Base-by-base conservation (phyloP, 1,284 basidiomycete species). In the Golubevia sp. region DNA sequence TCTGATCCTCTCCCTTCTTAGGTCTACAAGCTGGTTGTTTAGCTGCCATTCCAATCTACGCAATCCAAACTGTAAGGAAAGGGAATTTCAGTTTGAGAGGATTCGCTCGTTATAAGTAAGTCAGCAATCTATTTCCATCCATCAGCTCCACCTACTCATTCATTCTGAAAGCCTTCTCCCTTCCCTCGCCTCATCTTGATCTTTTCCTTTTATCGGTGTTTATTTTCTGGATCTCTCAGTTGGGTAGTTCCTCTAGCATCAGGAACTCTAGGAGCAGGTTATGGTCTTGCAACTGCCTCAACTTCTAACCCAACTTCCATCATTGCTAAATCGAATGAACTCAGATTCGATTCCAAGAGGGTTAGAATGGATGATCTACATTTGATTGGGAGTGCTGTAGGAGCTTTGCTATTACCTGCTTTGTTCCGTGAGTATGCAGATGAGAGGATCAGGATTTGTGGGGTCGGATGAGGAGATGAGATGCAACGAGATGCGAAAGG, bases 331-430 rank as follows among this genome's bases (percentile, higher is more conserved):
- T 63, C 68, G 1, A 24, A 25, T 8, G 49, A 56, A 18, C 34
- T 65, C 4, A 38, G 63, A 20, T 38, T 27, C 26, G 53, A 61
- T 44, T 49, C 51, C 25, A 49, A 58, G 15, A 48, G 51, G n/a
- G 58, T 71, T 2, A 59, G 74, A 48, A 69, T 69, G 27, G 79
- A 82, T 55, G 79, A 82, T 55, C 51, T 75, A 30, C 77, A 79
- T 49, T 62, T 82, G 3, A 79, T 82, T 27, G 79, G 79, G 2
- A 51, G 59, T 11, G 75, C 79, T 2, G 52, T 82, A 1, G 79
- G 79, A 20, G 67, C 76, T 0, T 61, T 82, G 15, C 49, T 76
- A 2, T 58, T 77, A 0, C 79, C 79, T 0, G 79, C 79, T 13
- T 44, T 82, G 23, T 74, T 82, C 34, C 50, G 62, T 68, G 44